phyloP scores from a whole-genome alignment of 108 stramenopile species.

The Skeletonema potamos region DNA sequence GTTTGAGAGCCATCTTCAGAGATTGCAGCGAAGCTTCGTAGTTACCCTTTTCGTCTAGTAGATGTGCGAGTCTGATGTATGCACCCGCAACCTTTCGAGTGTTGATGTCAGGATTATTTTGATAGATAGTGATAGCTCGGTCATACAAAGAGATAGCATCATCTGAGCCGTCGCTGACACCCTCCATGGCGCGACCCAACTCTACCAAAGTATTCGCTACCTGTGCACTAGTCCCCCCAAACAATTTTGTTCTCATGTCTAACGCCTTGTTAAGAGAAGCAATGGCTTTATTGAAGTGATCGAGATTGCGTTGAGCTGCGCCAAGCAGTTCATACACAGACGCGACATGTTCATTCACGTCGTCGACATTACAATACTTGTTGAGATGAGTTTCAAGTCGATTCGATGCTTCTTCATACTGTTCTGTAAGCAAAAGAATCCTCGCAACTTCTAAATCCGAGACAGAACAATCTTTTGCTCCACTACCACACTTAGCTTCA shows the following conservation, averaged over 20 bases:
- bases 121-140: constrained; percentile 33
- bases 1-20: constrained; percentile 63
- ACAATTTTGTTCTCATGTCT: constrained; percentile 33
- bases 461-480: constrained; percentile 7
- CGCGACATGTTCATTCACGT: constrained; percentile 27
- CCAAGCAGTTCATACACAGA: constrained; percentile 32
- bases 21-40: constrained; percentile 54
- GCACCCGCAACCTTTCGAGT: constrained; percentile 14
- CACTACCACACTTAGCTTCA: constrained; percentile 21
- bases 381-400: constrained; percentile 13
- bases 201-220: constrained; percentile 45
- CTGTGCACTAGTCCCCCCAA: constrained; percentile 18
- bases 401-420: constrained; percentile 27
- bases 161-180: constrained; percentile 35
- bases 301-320: constrained; percentile 34
- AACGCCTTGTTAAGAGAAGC: constrained; percentile 34
- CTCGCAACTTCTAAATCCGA: constrained; percentile 17
- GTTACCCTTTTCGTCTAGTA: constrained; percentile 45
- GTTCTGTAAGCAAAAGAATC: constrained; percentile 8
- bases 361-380: constrained; percentile 16
- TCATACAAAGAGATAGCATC: constrained; percentile 43
- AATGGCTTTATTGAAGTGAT: constrained; percentile 33
- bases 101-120: constrained; percentile 12
- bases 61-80: constrained; percentile 22
- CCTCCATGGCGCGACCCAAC: constrained; percentile 35